Evolutionary conservation across 495 filamentous ascomycete genomes (phyloP), one percentile per base, ranked within the genome.

Genomic region (Parathielavia hyrcaniae): DNA sequence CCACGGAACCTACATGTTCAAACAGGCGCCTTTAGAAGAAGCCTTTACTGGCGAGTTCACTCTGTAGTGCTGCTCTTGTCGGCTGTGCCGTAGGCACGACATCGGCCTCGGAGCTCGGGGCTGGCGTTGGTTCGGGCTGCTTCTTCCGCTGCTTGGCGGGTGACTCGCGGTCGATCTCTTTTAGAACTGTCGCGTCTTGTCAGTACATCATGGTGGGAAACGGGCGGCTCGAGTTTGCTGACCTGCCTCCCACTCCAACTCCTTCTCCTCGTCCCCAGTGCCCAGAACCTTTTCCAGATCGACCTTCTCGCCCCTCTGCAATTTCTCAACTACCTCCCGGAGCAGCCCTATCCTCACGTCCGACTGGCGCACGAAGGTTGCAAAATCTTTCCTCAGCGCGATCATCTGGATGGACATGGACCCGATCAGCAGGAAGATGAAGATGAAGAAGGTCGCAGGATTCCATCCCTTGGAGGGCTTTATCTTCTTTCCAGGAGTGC

Each of bases 321-420:
- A 78, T 63, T 80, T 82, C 61, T 89, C 86, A 57, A 97, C 83
- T 0, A 96, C 87, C 66, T 96, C 92, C 55, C 81, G 81, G 43
- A 99, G 67, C 36, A 90, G 63, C 6, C 73, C 81, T 50, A 99
- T 87, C 64, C 87, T 86, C 10, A 87, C 84, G 67, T 95, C 89
- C 40, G 88, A 83, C 53, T 82, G 82, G 48, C 91, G 83, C 61
- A 74, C 82, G 61, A 88, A 92, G 2, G 81, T 80, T 11, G 77
- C 75, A 64, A 83, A 89, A 14, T 91, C 84, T 54, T 86, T 88
- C 69, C 83, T 86, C 60, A 97, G 67, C 8, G 83, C 77, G 57
- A 99, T 86, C 81, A 92, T 86, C 59, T 96, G 86, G 62, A 99
- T 96, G 13, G 91, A 86, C 72, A 97, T 92, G 57, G 89, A 95